Evolutionary conservation across 306 rosid species (phyloP), one percentile per base, ranked within the genome.

Genomic region (Malus fusca): DNA sequence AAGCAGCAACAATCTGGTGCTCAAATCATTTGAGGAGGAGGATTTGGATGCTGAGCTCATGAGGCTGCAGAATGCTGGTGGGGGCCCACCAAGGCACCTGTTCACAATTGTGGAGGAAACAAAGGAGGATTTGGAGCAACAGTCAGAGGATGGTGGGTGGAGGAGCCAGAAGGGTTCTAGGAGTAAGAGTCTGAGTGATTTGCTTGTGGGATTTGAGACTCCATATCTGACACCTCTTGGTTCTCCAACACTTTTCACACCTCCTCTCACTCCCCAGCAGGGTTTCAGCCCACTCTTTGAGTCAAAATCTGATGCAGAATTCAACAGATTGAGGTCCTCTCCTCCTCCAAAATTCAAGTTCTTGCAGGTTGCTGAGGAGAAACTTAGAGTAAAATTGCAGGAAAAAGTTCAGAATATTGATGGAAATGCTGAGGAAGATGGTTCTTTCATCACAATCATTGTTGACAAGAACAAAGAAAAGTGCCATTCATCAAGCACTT

Each of bases 311-410:
- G 97, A 94, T 84, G 93, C 97, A 28, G 96, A 94, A 87, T 91
- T 94, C 87, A 95, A 88, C 81, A 85, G 79, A 76, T 64, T 92
- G 14, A 90, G 88, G 75, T 92, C 98, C 37, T 95, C 98, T 25
- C 97, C 97, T 26, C 98, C 98, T 71, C 98, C 98, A 12, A 92
- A 89, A 71, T 95, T 95, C 90, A 95, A 85, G 88, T 95, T 95
- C 88, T 84, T 95, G 76, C 96, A 89, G 70, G 92, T 89, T 69
- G 98, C 98, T 23, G 98, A 95, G 79, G 96, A 95, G 80, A 95
- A 95, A 77, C 92, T 91, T 9, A 83, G 80, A 78, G 84, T 91
- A 79, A 90, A 81, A 76, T 40, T 85, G 23, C 85, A 73, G 80
- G 91, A 87, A 81, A 86, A 78, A 14, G 82, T 75, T 51, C 81